Base-by-base conservation (phyloP, 805 yeast species). In the Yamadazyma laniorum region DNA sequence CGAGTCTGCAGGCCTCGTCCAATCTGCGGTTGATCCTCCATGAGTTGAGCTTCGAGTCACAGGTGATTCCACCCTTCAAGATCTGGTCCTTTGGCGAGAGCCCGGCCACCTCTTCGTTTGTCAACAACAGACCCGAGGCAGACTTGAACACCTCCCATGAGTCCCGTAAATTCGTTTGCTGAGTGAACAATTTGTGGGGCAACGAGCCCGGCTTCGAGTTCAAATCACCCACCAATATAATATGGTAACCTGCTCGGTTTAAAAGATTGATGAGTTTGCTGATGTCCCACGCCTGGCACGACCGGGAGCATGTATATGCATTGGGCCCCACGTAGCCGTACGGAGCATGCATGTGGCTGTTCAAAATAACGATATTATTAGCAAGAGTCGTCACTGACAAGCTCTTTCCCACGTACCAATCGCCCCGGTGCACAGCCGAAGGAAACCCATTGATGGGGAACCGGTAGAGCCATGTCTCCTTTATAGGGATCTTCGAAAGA, bases 341-440 rank as follows among this genome's bases (percentile, higher is more conserved):
- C 0, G 99, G 99, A 1, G 99, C 99, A 60, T 93, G 99, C 93
- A 93, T 83, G 58, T 93, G 99, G 13, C 95, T 82, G 55, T 90
- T 91, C 53, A 93, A 64, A 4, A 93, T 62, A 2, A 95, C 97
- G 28, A 93, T 64, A 4, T 82, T 83, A 5, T 70, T 56, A 2
- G 73, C 65, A 29, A 93, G 64, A 12, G 62, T 42, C 0, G 95
- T 84, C 3, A 88, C 79, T 1, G 95, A 84, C 14, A 88, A 77
- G 6, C 91, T 75, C 56, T 93, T 93, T 6, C 99, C 99, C 16
- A 93, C 99, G 49, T 77, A 87, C 96, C 97, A 93, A 58, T 93
- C 99, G 25, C 99, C 99, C 42, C 98, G 68, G 66, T 78, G 83
- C 47, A 93, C 82, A 0, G 99, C 99, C 29, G 88, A 79, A 2